Conservation (phyloP, 2,329 filamentous ascomycete genomes). For the Trichoderma atrobrunneum region DNA sequence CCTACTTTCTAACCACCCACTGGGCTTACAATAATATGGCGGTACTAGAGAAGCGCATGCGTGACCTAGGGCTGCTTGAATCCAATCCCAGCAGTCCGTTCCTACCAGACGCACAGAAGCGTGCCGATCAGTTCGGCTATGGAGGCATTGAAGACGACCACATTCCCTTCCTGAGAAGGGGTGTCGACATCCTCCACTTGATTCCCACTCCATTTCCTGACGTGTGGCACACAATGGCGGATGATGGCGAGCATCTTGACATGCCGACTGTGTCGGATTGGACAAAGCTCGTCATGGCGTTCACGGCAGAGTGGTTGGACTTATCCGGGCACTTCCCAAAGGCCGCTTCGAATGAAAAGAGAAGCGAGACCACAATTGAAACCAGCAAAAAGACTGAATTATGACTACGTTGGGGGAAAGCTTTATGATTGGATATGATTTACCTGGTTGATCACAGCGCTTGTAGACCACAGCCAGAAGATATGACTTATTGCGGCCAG, state of each 20-base stretch:
- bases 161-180: slow-evolving; percentile 80
- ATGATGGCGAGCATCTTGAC: slow-evolving; percentile 84
- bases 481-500: background rate
- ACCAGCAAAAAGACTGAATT: slow-evolving; percentile 35
- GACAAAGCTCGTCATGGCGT: slow-evolving; percentile 78
- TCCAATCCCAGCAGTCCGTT: slow-evolving; percentile 55
- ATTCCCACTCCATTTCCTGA: slow-evolving; percentile 79
- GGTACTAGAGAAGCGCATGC: slow-evolving; percentile 69
- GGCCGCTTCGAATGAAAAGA: slow-evolving; percentile 26
- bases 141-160: slow-evolving; percentile 79
- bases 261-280: slow-evolving; percentile 79
- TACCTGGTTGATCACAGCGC: background rate
- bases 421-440: background rate
- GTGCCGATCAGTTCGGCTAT: slow-evolving; percentile 43
- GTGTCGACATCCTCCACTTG: slow-evolving; percentile 84
- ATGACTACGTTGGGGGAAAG: slow-evolving; percentile 10
- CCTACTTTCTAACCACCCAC: slow-evolving; percentile 86
- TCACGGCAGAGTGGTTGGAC: slow-evolving; percentile 90
- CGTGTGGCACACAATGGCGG: slow-evolving; percentile 83
- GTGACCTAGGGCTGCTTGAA: slow-evolving; percentile 63
- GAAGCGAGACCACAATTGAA: slow-evolving; percentile 27
- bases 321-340: slow-evolving; percentile 46
- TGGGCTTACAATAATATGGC: slow-evolving; percentile 87
- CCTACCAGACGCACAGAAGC: slow-evolving; percentile 61
- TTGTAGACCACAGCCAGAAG: background rate